Evolutionary conservation across 2,329 filamentous ascomycete genomes (phyloP), one percentile per base, ranked within the genome.

Genomic region (Phyllosticta paracitricarpa): DNA sequence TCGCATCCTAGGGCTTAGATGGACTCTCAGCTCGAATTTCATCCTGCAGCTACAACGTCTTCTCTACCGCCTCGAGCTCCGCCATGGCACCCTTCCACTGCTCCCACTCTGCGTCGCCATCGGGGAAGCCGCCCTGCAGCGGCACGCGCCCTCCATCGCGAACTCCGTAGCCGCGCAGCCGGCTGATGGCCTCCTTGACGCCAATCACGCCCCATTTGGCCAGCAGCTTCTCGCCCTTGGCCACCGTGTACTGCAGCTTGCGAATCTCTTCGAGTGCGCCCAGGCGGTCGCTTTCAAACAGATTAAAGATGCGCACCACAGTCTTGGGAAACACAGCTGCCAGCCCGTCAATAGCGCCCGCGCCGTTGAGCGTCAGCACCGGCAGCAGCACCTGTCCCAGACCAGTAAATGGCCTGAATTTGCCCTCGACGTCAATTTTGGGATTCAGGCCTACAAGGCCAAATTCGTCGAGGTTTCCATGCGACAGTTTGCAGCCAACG

Each of bases 401-500:
- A 0, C 84, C 83, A 1, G 82, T 84, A 72, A 82, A 86, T 52
- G 81, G 79, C 65, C 76, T 77, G 71, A 86, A 86, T 52, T 76
- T 68, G 40, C 14, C 40, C 1, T 71, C 65, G 65, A 80, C 76
- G 68, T 84, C 79, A 66, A 85, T 82, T 48, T 72, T 67, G 0
- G 83, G 83, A 64, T 76, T 80, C 8, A 77, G 75, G 2, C 79
- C 81, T 59, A 86, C 78, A 67, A 84, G 79, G 1, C 78, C 75
- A 66, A 84, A 82, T 64, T 80, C 76, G 25, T 82, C 83, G 58
- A 85, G 76, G 67, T 85, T 82, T 60, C 82, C 83, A 70, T 86
- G 83, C 0, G 83, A 85, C 59, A 86, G 78, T 74, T 86, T 86
- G 72, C 81, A 84, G 54, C 84, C 84, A 4, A 85, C 83, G 62